These are phyloP conservation scores for Lathyrus oleraceus DNA, from an alignment of 306 rosid genomes.

Conservation along the genomic window DNA sequence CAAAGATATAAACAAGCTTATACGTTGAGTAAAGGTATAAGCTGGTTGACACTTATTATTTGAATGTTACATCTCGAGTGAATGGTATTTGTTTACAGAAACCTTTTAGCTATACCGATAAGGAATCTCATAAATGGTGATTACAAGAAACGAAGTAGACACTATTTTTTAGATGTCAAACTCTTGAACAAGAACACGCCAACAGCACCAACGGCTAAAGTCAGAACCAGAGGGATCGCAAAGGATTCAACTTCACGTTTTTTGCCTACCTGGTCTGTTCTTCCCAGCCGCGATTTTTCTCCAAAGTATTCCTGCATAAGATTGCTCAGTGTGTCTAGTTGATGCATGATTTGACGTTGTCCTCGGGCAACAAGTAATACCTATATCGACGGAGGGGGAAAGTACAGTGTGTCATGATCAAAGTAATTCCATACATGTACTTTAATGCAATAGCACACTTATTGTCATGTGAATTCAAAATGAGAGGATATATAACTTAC, in stretches of 20 bases:
- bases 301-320: slow-evolving; percentile 67
- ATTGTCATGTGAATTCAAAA: slow-evolving; percentile 22
- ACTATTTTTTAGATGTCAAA: slow-evolving; percentile 54
- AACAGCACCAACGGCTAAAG: slow-evolving; percentile 71
- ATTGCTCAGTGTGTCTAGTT: slow-evolving; percentile 74
- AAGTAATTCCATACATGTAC: background rate
- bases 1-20: slow-evolving; percentile 11
- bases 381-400: slow-evolving; percentile 32
- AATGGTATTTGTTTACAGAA: background rate
- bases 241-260: slow-evolving; percentile 48
- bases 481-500: slow-evolving; percentile 44
- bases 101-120: background rate
- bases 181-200: slow-evolving; percentile 65
- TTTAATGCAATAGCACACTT: slow-evolving; percentile 1
- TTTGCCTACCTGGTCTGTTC: slow-evolving; percentile 48
- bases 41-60: background rate
- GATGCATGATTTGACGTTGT: slow-evolving; percentile 88
- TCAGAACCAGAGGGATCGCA: slow-evolving; percentile 54
- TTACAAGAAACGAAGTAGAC: background rate
- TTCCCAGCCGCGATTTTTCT: slow-evolving; percentile 58
- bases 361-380: slow-evolving; percentile 64
- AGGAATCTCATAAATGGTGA: slow-evolving; percentile 15
- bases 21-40: background rate
- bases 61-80: background rate
- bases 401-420: background rate